These are phyloP conservation scores for Tagetes erecta DNA, from an alignment of 129 eudicot species.

Conservation along the genomic window DNA sequence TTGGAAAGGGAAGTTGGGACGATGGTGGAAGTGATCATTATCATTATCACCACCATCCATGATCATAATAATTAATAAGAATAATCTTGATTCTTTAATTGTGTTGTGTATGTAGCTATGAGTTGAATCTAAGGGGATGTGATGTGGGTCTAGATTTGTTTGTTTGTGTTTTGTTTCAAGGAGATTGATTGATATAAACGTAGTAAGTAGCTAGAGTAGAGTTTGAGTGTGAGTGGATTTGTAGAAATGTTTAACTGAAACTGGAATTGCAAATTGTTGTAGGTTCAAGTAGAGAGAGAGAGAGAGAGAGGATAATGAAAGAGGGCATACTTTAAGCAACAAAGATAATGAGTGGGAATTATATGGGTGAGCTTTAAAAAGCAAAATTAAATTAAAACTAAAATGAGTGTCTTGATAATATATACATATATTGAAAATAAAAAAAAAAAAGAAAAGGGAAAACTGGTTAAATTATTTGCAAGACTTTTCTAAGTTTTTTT, in stretches of 20 bases:
- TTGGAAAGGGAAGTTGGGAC: slow-evolving; percentile 79
- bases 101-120: too few relatives aligned
- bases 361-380: slow-evolving; percentile 79
- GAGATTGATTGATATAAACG: not conserved
- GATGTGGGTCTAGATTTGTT: slow-evolving; percentile 40
- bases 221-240: not conserved
- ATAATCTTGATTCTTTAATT: too few relatives aligned
- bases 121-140: not conserved
- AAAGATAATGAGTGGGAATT: slow-evolving; percentile 97
- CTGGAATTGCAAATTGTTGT: not conserved
- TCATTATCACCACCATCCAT: slow-evolving; percentile 74
- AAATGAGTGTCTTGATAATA: not conserved
- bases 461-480: not conserved
- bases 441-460: not conserved
- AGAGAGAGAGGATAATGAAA: slow-evolving; percentile 39
- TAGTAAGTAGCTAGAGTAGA: slow-evolving; percentile 1
- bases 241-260: slow-evolving; percentile 16
- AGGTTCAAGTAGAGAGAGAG: slow-evolving; percentile 34
- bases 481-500: not conserved
- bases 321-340: slow-evolving; percentile 65
- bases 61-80: slow-evolving; percentile 32
- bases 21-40: slow-evolving; percentile 66
- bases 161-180: slow-evolving; percentile 22
- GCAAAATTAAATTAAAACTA: slow-evolving; percentile 27
- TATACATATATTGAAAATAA: not conserved